Evolutionary conservation across 257 asterid genomes (phyloP), one percentile per base, ranked within the genome.

Genomic region (Ballota nigra): DNA sequence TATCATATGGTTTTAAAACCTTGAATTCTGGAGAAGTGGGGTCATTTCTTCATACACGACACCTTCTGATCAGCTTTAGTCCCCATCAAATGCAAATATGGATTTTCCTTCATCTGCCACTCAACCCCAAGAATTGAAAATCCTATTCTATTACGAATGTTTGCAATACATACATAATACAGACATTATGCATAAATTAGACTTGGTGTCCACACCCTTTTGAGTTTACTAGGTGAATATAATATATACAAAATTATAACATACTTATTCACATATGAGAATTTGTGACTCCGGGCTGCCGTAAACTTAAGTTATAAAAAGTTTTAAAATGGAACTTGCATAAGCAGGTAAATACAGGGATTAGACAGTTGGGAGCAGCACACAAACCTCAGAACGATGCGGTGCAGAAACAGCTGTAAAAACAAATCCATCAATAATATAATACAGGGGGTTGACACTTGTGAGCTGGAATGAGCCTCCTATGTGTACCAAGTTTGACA

Each of bases 31-130:
- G 97, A 64, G 97, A 77, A 55, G 97, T 93, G 57, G 98, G 98
- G 69, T 93, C 89, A 10, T 91, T 75, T 79, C 96, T 87, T 82
- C 90, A 91, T 89, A 3, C 96, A 93, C 33, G 91, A 97, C 78
- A 97, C 98, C 85, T 93, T 93, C 83, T 91, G 98, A 76, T 91
- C 87, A 51, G 90, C 74, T 80, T 89, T 87, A 96, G 91, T 93
- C 66, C 96, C 96, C 85, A 86, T 80, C 68, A 91, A 75, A 71
- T 95, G 89, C 76, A 93, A 83, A 79, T 91, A 96, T 13, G 96
- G 97, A 79, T 93, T 93, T 89, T 93, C 98, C 87, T 91, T 91
- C 89, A 91, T 93, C 86, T 93, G 97, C 98, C 98, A 93, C 83
- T 93, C 97, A 70, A 93, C 87, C 38, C 96, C 95, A 68, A 93